Conservation (phyloP, 2,329 filamentous ascomycete genomes). For the Fusarium duplospermum region DNA sequence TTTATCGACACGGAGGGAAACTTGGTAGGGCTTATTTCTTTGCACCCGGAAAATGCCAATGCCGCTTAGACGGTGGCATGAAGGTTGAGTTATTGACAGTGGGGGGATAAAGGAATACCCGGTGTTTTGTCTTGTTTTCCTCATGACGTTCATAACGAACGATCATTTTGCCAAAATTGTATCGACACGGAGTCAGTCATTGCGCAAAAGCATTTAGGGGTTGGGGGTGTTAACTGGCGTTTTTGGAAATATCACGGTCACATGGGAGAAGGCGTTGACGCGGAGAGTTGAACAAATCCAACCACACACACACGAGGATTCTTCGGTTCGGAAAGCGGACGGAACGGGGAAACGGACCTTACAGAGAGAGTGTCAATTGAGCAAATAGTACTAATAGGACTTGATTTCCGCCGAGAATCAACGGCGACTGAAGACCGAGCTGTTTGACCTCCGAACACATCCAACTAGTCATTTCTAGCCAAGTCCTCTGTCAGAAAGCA, state of each 20-base stretch:
- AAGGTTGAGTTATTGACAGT: background rate
- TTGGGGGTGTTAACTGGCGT: background rate
- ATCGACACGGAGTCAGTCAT: background rate
- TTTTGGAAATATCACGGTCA: slow-evolving; percentile 16
- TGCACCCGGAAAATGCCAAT: slow-evolving; percentile 37
- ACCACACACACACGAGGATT: background rate
- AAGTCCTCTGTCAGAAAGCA: slow-evolving; percentile 10
- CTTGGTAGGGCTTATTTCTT: slow-evolving; percentile 39
- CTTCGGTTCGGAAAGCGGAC: slow-evolving; percentile 30
- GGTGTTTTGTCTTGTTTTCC: slow-evolving; percentile 11
- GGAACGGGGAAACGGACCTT: slow-evolving; percentile 1
- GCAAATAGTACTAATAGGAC: slow-evolving; percentile 31
- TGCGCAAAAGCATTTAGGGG: background rate
- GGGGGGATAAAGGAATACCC: slow-evolving; percentile 42
- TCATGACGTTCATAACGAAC: slow-evolving; percentile 26
- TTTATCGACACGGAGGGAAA: slow-evolving; percentile 44
- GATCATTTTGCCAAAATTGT: slow-evolving; percentile 13
- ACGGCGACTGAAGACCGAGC: slow-evolving; percentile 35
- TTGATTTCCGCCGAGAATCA: slow-evolving; percentile 11
- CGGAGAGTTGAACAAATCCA: background rate
- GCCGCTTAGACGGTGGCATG: slow-evolving; percentile 11
- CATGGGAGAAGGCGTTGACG: slow-evolving; percentile 11
- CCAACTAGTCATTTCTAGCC: slow-evolving; percentile 5
- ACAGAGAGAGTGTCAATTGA: slow-evolving; percentile 11
- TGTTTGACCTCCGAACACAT: slow-evolving; percentile 1